Base-by-base conservation (phyloP, 1,284 basidiomycete species). In the Tylopilus orsonianus region DNA sequence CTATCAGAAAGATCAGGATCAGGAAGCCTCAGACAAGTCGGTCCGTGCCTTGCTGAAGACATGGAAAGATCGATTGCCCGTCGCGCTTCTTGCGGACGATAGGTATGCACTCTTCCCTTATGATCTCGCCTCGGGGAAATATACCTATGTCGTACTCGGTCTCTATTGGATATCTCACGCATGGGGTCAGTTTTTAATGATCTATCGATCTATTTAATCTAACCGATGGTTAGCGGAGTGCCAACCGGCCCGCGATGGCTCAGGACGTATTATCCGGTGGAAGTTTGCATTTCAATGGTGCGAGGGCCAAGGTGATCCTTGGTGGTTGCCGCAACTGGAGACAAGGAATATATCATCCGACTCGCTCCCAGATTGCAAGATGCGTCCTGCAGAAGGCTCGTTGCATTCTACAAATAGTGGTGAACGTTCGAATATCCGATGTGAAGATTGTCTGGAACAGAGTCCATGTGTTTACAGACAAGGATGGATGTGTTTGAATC, bases 271-370 rank as follows among this genome's bases (percentile, higher is more conserved):
- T 16, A 74, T 87, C 5, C 74, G 87, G 9, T 87, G 80, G 64
- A 90, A 90, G 61, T 89, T 90, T 56, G 80, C 83, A 6, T 90
- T 90, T 56, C 82, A 85, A 53, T 90, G 87, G 85, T 87, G 84
- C 54, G 77, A 82, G 52, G 75, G 74, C 40, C 87, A 90, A 67
- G 84, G 78, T 29, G 55, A 68, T 41, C 71, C 60, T 9, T 60
- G 61, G 52, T 65, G 64, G 58, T 32, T 29, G 8, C 27, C 53
- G 53, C 36, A 43, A 52, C 44, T 34, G 16, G 34, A 40, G 4
- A 36, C n/a, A 36, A 35, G 13, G 18, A 37, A 27, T 23, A 12
- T 22, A 18, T 32, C 30, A 13, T 19, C 44, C 10, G 22, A 44
- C 14, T 12, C 41, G 12, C 34, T 33, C 18, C 41, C 34, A 33